Base-by-base conservation (phyloP, 2,329 filamentous ascomycete genomes). In the Neopestalotiopsis sp. region DNA sequence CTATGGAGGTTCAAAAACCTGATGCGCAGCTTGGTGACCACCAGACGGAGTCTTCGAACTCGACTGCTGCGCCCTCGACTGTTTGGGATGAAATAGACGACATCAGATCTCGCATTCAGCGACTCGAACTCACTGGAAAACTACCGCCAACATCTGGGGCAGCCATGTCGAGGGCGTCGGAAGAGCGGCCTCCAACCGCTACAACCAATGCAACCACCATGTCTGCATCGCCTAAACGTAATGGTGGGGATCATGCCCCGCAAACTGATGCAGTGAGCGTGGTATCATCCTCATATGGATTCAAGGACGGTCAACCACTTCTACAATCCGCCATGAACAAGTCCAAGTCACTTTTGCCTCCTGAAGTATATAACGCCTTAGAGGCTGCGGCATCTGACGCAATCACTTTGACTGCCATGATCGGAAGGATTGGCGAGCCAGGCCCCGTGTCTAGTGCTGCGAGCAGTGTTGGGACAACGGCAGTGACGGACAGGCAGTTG, bases 21-120 rank as follows among this genome's bases (percentile, higher is more conserved):
- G 84, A 78, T 17, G 34, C 74, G 0, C 79, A 80, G 9, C 71
- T 73, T 38, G 80, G 76, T 9, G 85, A 86, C 59, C 75, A 77
- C 24, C 77, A 78, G 9, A 94, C 94, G 0, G 94, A 96, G 75
- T 98, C 96, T 0, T 95, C 92, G 0, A 87, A 92, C 42, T 98
- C 96, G 0, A 96, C 94, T 0, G 94, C 92, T 1, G 94, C 94
- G 1, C 94, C 95, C 13, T 97, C 94, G 1, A 98, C 94, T 0
- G 94, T 99, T 2, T 99, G 96, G 96, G 96, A 98, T 78, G 96
- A 99, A 80, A 83, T 99, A 34, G 96, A 98, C 74, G 96, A 98
- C 72, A 83, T 99, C 61, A 98, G 98, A 79, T 96, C 94, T 56
- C 90, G 96, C 38, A 97, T 99, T 74, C 91, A 94, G 74, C 93